Evolutionary conservation across 2,329 filamentous ascomycete genomes (phyloP), one percentile per base, ranked within the genome.

Genomic region (Dichotomopilus funicola): DNA sequence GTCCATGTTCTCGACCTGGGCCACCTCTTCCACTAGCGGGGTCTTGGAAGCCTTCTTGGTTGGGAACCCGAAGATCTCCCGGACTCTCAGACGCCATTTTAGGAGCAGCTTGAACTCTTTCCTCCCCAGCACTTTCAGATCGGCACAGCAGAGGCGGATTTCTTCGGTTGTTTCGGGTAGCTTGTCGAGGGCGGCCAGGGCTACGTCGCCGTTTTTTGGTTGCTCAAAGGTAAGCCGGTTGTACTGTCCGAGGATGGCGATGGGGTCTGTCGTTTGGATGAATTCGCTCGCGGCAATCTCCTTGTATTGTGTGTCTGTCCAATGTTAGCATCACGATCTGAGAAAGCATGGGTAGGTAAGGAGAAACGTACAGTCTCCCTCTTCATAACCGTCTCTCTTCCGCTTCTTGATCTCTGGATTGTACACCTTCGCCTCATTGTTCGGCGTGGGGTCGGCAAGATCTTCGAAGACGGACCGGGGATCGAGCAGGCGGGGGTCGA

Each of bases 361-460:
- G 12, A 31, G 40, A 7, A 3, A 34, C 59, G n/a, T 56, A 62
- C 58, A 96, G 62, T 99, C 91, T 38, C 90, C 92, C 71, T 99
- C 94, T 63, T 97, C 92, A 63, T 99, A 99, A 78, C 94, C 94
- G 45, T 95, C 92, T 77, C 94, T 81, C 81, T 96, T 97, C 56
- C 94, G 79, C 82, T 96, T 99, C 80, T 97, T 99, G 68, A 89
- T 79, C 69, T 99, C 94, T 0, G 94, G 94, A 62, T 99, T 96
- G 78, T 92, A 99, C 2, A 99, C 94, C 70, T 95, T 96, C 41
- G 94, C 94, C 70, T 99, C 94, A 64, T 97, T 95, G 71, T 97
- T 99, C 1, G 91, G 90, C 0, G 86, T 87, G 1, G 88, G 83
- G 55, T 88, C 89, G 36, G 87, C 77, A n/a, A 96, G 76, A 70